A percentile compares a stretch with the other conserved stretches of the same genome.
These are phyloP conservation scores for Tulasnella sp. DNA, from an alignment of 768 basidiomycete species.

Conservation along the genomic window DNA sequence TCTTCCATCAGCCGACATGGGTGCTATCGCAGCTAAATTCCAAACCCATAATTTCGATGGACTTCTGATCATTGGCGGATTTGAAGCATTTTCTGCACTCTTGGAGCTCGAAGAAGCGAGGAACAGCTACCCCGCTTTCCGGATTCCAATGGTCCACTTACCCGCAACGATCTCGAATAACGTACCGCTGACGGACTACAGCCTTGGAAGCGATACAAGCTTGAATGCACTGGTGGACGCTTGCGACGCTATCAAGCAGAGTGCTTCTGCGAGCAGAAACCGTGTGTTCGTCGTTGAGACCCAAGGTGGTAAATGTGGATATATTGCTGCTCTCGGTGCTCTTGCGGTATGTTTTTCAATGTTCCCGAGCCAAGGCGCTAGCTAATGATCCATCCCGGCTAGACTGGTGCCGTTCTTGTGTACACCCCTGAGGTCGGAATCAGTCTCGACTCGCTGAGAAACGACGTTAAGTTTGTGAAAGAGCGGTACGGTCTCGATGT, in stretches of 20 bases:
- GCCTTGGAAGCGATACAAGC: slow-evolving; percentile 93
- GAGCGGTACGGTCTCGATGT: slow-evolving; percentile 79
- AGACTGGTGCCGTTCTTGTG: slow-evolving; percentile 89
- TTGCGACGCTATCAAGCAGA: slow-evolving; percentile 98
- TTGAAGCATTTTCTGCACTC: slow-evolving; percentile 86
- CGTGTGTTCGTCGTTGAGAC: slow-evolving; percentile 98
- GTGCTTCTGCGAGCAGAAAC: slow-evolving; percentile 91
- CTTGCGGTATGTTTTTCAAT: slow-evolving; percentile 67
- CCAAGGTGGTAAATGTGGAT: slow-evolving; percentile 95
- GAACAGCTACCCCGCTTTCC: slow-evolving; percentile 82
- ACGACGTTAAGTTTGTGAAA: slow-evolving; percentile 85
- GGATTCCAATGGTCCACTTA: slow-evolving; percentile 92
- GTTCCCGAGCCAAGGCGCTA: not conserved
- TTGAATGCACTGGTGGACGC: slow-evolving; percentile 96
- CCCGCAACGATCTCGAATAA: slow-evolving; percentile 98
- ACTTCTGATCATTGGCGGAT: slow-evolving; percentile 89
- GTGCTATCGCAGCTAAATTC: slow-evolving; percentile 84
- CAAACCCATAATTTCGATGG: slow-evolving; percentile 76
- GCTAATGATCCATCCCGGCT: not conserved
- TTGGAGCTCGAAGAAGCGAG: slow-evolving; percentile 74
- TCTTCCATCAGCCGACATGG: slow-evolving; percentile 80
- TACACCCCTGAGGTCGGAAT: slow-evolving; percentile 94
- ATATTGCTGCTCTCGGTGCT: slow-evolving; percentile 91
- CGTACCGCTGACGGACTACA: slow-evolving; percentile 94
- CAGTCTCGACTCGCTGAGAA: slow-evolving; percentile 69